A percentile compares a stretch with the other conserved stretches of the same genome.
phyloP scores from a whole-genome alignment of 768 basidiomycete species.

The Termitomyces sp. region DNA sequence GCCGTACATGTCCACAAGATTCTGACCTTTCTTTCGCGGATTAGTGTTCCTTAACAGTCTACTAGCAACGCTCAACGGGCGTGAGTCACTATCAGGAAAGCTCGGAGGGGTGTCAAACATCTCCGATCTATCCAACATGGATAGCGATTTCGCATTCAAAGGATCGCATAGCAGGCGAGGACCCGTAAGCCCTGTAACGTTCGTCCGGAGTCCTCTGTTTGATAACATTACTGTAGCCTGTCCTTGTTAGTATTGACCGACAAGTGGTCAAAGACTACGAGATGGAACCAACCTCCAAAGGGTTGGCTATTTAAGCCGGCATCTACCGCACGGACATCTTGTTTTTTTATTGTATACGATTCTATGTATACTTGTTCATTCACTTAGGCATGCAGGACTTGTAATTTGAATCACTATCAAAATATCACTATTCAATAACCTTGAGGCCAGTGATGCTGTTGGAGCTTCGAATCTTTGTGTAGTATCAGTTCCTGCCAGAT shows the following conservation, averaged over 20 bases:
- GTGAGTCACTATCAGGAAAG: conserved; percentile 17
- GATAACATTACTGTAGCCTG: conserved; percentile 1
- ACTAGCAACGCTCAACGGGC: conserved; percentile 24
- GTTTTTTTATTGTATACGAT: not conserved
- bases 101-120: conserved; percentile 14
- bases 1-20: not conserved
- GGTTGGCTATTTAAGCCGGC: not conserved
- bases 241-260: conserved; percentile 13
- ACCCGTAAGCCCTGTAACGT: not conserved
- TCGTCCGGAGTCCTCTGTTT: not conserved
- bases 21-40: not conserved
- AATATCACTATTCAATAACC: not conserved
- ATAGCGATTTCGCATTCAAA: not conserved
- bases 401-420: not conserved
- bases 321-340: not conserved
- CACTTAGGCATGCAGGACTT: not conserved
- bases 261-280: conserved; percentile 8
- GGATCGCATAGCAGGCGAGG: not conserved
- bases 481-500: too few species aligned
- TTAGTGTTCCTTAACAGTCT: conserved; percentile 28
- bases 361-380: not conserved
- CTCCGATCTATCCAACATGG: conserved; percentile 4
- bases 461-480: too few species aligned
- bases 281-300: not conserved
- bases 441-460: not conserved